Conservation (phyloP, 2,329 filamentous ascomycete genomes). For the Decorospora gaudefroyi region DNA sequence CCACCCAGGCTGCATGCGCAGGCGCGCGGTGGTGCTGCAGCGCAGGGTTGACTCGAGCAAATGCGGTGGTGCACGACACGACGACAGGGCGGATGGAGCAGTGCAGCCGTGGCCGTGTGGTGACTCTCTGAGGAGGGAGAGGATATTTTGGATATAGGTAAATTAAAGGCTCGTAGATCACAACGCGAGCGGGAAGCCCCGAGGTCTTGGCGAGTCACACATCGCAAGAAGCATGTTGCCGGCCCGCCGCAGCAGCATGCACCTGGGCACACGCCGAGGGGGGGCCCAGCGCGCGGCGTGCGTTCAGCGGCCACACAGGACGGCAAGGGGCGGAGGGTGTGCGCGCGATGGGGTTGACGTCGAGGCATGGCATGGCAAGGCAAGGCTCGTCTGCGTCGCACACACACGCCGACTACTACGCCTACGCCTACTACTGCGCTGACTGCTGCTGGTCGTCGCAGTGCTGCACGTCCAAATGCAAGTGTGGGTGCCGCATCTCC, state of each 20-base stretch:
- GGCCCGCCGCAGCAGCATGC: conserved; percentile 17
- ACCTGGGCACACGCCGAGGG: conserved; percentile 20
- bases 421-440: too few species aligned
- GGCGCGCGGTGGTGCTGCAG: too few species aligned
- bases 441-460: conserved; percentile 6
- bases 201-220: conserved; percentile 25
- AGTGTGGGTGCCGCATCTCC: conserved; percentile 17
- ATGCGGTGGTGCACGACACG: too few species aligned
- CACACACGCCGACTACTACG: too few species aligned
- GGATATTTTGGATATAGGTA: conserved; percentile 14
- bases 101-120: neutral
- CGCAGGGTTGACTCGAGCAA: conserved; percentile 1
- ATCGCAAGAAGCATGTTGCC: conserved; percentile 28
- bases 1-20: conserved; percentile 11
- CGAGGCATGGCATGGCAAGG: neutral
- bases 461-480: conserved; percentile 14
- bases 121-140: conserved; percentile 4
- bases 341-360: neutral
- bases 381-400: neutral
- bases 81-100: neutral
- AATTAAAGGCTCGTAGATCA: conserved; percentile 32
- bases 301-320: neutral
- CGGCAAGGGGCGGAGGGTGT: conserved; percentile 6
- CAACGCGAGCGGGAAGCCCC: conserved; percentile 30
- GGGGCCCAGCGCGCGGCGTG: too few species aligned